Base-by-base conservation (phyloP, 1,284 basidiomycete species). In the Irpex sp. region DNA sequence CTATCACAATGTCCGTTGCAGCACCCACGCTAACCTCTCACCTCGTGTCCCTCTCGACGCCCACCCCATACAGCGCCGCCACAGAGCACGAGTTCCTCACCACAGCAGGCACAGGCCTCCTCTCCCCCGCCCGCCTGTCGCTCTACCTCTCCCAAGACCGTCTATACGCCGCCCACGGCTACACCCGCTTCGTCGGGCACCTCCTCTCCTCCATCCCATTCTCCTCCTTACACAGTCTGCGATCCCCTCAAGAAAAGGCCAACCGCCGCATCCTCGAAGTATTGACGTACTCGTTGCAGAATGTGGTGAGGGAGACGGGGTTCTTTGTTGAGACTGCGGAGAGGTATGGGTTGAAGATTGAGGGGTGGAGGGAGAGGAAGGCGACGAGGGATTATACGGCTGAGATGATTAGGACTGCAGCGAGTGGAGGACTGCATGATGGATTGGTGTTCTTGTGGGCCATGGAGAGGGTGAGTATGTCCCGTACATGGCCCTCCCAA, bases 361-460 rank as follows among this genome's bases (percentile, higher is more conserved):
- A 76, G 47, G 73, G 73, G 5, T 87, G 85, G 86, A 76, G 62
- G 58, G 83, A 85, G 72, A 77, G 85, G 65, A 85, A 84, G 70
- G 83, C 77, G 19, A 91, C 89, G 17, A 78, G 82, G 64, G 83
- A 86, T 63, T 92, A 91, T 70, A 85, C 85, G 0, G 87, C 89
- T 17, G 89, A 88, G 74, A 88, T 92, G 86, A 80, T 79, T 8
- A 76, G 83, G 4, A 73, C 86, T 0, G 78, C 81, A 0, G 75
- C 78, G 0, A 68, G 76, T 11, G 81, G 80, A 7, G 77, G 76
- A 0, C 69, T 89, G n/a, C 80, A 85, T 61, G 89, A 91, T 58
- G 87, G 86, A 0, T 72, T 92, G 17, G 78, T 91, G 4, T 86
- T 91, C 66, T 73, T 93, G 15, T 92, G 89, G 89, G 87, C 87